Conservation (phyloP, 1,284 basidiomycete species). For the Melampsora larici-populina region DNA sequence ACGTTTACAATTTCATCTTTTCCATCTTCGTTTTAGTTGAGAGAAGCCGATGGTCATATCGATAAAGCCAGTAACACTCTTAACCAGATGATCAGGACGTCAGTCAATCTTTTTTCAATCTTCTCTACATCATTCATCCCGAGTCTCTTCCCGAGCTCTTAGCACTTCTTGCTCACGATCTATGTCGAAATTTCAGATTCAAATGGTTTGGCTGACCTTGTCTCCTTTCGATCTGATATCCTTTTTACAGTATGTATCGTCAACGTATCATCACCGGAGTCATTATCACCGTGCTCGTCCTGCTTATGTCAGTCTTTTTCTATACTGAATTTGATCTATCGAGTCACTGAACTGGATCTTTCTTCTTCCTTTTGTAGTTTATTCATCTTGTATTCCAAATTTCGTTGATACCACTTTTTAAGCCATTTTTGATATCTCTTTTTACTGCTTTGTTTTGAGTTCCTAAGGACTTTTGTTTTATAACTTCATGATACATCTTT, state of each 20-base stretch:
- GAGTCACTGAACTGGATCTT: not conserved
- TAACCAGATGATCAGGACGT: conserved; percentile 64
- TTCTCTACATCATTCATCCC: not conserved
- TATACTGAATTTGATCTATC: not conserved
- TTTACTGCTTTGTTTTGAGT: not conserved
- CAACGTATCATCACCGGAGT: conserved; percentile 50
- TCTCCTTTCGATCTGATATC: not conserved
- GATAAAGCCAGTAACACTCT: conserved; percentile 62
- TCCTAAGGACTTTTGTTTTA: too few relatives aligned
- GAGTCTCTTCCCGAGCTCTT: not conserved
- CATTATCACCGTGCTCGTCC: conserved; percentile 50
- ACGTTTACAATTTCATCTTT: conserved; percentile 42
- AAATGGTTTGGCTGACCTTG: not conserved
- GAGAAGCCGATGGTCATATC: conserved; percentile 61
- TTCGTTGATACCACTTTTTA: conserved; percentile 14
- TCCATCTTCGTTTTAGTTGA: conserved; percentile 54
- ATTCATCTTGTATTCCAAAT: conserved; percentile 47
- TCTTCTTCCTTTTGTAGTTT: conserved; percentile 42
- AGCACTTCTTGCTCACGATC: not conserved
- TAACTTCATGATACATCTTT: too few relatives aligned
- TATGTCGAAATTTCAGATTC: not conserved
- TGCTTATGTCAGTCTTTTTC: conserved; percentile 47
- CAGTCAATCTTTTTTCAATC: conserved; percentile 46
- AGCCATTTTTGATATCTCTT: not conserved
- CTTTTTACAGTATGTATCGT: conserved; percentile 48